phyloP scores from a whole-genome alignment of 2,329 filamentous ascomycete genomes.

The Botrytis tulipae region DNA sequence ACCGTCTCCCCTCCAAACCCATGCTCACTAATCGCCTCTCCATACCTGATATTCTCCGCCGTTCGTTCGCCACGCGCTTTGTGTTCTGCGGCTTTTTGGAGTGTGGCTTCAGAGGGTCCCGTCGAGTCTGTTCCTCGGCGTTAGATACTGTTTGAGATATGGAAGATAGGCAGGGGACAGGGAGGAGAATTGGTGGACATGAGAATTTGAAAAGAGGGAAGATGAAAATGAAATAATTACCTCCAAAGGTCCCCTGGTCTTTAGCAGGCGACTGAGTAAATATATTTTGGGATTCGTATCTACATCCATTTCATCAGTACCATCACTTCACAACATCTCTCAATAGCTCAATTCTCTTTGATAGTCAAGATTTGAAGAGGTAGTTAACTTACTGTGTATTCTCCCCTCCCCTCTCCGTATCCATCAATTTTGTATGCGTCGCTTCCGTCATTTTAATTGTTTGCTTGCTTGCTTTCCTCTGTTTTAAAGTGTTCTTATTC shows the following conservation, averaged over 20 bases:
- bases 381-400: constrained; percentile 49
- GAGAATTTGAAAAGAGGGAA: neutral
- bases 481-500: neutral
- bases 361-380: neutral
- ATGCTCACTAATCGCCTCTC: constrained; percentile 54
- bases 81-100: constrained; percentile 28
- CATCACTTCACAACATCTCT: neutral
- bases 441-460: constrained; percentile 23
- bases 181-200: too few species aligned
- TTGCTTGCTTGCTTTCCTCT: neutral
- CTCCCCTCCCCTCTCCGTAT: constrained; percentile 59
- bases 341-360: neutral
- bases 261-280: constrained; percentile 51
- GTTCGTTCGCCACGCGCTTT: constrained; percentile 44
- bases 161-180: fast-evolving
- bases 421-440: constrained; percentile 48
- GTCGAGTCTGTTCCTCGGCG: constrained; percentile 19
- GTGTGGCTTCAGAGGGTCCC: constrained; percentile 16
- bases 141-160: neutral
- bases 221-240: constrained; percentile 38
- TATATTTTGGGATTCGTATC: constrained; percentile 58
- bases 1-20: constrained; percentile 54
- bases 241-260: constrained; percentile 55
- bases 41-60: constrained; percentile 54
- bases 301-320: constrained; percentile 30